Percentiles rank a stretch among this genome's conserved stretches.
Conservation (phyloP, 2,329 filamentous ascomycete species). For the Fonsecaea nubica region DNA sequence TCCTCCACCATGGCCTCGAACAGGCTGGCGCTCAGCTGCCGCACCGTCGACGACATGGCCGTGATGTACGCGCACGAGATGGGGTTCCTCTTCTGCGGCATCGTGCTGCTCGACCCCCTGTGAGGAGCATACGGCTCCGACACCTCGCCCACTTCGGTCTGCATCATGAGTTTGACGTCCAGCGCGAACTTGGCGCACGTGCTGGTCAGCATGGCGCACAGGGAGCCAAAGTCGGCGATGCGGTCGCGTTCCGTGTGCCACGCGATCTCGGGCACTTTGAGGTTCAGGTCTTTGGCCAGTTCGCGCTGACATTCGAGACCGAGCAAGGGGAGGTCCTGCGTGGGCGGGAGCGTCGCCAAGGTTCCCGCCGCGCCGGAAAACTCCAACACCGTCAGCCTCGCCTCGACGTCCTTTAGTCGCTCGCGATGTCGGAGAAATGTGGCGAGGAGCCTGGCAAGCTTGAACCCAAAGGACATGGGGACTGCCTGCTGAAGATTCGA, state of each 20-base stretch:
- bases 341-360: constrained; percentile 36
- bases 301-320: constrained; percentile 37
- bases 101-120: constrained; percentile 61
- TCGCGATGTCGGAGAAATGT: constrained; percentile 37
- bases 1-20: constrained; percentile 65
- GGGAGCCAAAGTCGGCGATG: constrained; percentile 37
- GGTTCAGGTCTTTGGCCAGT: constrained; percentile 36
- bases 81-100: constrained; percentile 67
- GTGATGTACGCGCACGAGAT: constrained; percentile 65
- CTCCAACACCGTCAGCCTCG: constrained; percentile 35
- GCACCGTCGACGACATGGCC: constrained; percentile 60
- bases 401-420: constrained; percentile 34
- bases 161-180: constrained; percentile 65
- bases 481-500: constrained; percentile 40
- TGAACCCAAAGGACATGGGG: constrained; percentile 39
- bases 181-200: constrained; percentile 58
- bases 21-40: constrained; percentile 59
- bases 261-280: constrained; percentile 36
- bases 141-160: constrained; percentile 62
- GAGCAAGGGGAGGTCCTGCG: constrained; percentile 25
- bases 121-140: constrained; percentile 63
- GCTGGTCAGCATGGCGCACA: constrained; percentile 36
- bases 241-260: constrained; percentile 40
- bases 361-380: constrained; percentile 40
- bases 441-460: constrained; percentile 36